Conservation (phyloP, 1,284 basidiomycete genomes). For the Trichosporon sp. region DNA sequence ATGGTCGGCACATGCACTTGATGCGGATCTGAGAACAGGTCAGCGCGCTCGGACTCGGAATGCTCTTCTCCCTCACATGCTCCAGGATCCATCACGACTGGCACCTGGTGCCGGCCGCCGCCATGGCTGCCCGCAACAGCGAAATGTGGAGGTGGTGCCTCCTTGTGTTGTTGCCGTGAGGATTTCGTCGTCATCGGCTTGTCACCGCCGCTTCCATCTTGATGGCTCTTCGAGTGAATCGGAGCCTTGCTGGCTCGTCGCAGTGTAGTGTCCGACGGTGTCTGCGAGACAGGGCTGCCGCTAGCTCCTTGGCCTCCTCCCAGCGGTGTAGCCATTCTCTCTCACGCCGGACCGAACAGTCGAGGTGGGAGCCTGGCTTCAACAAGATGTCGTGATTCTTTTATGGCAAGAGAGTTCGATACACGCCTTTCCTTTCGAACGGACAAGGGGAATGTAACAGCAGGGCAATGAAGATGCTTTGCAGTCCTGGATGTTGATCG, state of each 20-base stretch:
- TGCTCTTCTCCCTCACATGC: not conserved
- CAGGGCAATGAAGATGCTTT: not conserved
- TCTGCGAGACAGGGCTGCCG: slow-evolving; percentile 1
- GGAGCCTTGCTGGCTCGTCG: not conserved
- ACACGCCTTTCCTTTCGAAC: not conserved
- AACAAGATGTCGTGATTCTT: not conserved
- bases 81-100: not conserved
- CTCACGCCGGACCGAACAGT: not conserved
- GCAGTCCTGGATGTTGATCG: not conserved
- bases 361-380: not conserved
- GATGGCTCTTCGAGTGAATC: not conserved
- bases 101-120: not conserved
- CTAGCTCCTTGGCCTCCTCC: not conserved
- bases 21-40: not conserved
- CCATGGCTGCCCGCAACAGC: not conserved
- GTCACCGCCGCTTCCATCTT: not conserved
- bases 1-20: not conserved
- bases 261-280: not conserved
- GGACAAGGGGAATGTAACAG: not conserved
- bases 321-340: slow-evolving; percentile 1
- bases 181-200: not conserved
- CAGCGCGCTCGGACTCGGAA: not conserved
- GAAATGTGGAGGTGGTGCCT: slow-evolving; percentile 1
- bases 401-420: not conserved
- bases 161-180: not conserved